phyloP scores from a whole-genome alignment of 129 eudicot species.

The Calendula officinalis region DNA sequence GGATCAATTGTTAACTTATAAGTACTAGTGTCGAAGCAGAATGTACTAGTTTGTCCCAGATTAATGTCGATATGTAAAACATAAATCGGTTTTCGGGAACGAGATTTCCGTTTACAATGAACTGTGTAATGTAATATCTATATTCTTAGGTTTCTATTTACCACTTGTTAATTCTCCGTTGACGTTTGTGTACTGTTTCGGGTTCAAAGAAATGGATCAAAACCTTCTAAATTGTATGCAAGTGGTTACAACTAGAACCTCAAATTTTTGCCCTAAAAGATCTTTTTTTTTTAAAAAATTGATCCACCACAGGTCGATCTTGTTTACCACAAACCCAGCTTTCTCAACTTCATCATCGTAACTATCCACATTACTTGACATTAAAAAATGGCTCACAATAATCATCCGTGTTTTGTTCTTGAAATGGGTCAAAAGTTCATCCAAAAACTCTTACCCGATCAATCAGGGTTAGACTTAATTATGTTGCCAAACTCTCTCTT shows the following conservation, averaged over 20 bases:
- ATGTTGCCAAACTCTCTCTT: constrained; percentile 41
- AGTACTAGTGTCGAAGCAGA: constrained; percentile 20
- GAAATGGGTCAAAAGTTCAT: constrained; percentile 43
- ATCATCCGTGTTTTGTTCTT: constrained; percentile 40
- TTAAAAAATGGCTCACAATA: constrained; percentile 72
- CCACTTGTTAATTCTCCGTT: background rate
- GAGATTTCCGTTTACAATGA: constrained; percentile 13
- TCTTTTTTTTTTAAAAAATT: background rate
- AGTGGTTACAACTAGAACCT: background rate
- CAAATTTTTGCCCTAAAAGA: constrained; percentile 9
- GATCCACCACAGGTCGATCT: constrained; percentile 12
- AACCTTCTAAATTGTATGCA: too few relatives aligned
- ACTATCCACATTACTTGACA: constrained; percentile 57
- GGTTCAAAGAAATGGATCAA: too few relatives aligned
- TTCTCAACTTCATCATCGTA: constrained; percentile 75
- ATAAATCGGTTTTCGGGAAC: constrained; percentile 6
- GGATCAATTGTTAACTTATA: constrained; percentile 12
- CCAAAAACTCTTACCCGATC: constrained; percentile 54
- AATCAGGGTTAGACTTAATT: constrained; percentile 49
- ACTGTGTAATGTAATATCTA: constrained; percentile 16
- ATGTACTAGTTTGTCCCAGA: constrained; percentile 19
- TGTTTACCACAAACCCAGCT: constrained; percentile 22
- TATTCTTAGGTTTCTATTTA: constrained; percentile 16
- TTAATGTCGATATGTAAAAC: constrained; percentile 32
- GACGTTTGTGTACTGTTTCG: background rate